A percentile compares a stretch with the other conserved stretches of the same genome.
Evolutionary conservation across 2,329 filamentous ascomycete species (phyloP).

Genomic region (Fusarium poae): DNA sequence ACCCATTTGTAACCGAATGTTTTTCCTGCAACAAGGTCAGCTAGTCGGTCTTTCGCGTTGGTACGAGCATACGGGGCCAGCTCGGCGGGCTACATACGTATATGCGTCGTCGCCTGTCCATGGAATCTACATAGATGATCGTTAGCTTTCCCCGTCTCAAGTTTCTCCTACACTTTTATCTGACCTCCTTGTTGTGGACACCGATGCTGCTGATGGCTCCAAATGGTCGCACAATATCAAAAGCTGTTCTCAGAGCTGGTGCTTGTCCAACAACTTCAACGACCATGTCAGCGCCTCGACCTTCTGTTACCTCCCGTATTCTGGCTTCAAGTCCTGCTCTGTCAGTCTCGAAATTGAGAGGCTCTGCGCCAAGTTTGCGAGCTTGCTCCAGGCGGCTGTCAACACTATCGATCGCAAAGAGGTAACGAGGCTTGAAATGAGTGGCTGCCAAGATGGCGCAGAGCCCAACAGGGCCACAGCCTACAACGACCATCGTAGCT

Average conservation of each 20-base stretch:
- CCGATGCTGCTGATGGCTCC: constrained; percentile 81
- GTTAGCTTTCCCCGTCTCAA: constrained; percentile 13
- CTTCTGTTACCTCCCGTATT: constrained; percentile 80
- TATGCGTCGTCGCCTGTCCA: constrained; percentile 75
- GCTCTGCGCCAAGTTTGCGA: constrained; percentile 80
- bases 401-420: constrained; percentile 85
- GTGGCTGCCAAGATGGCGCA: constrained; percentile 84
- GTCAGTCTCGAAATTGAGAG: constrained; percentile 81
- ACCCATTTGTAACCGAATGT: constrained; percentile 80
- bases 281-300: constrained; percentile 86
- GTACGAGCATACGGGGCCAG: not conserved
- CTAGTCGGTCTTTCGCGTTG: constrained; percentile 20
- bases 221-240: constrained; percentile 78
- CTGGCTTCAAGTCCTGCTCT: constrained; percentile 73
- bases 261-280: constrained; percentile 82
- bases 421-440: constrained; percentile 79
- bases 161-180: constrained; percentile 22
- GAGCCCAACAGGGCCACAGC: constrained; percentile 87
- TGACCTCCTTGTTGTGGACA: constrained; percentile 79
- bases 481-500: constrained; percentile 81
- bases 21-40: constrained; percentile 67
- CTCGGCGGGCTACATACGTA: constrained; percentile 55
- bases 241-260: constrained; percentile 76
- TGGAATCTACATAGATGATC: constrained; percentile 65
- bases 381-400: constrained; percentile 81